A percentile compares a stretch with the other conserved stretches of the same genome.
phyloP scores from a whole-genome alignment of 192 early-diverging fungal species.

The Backusella mclennaniae region DNA sequence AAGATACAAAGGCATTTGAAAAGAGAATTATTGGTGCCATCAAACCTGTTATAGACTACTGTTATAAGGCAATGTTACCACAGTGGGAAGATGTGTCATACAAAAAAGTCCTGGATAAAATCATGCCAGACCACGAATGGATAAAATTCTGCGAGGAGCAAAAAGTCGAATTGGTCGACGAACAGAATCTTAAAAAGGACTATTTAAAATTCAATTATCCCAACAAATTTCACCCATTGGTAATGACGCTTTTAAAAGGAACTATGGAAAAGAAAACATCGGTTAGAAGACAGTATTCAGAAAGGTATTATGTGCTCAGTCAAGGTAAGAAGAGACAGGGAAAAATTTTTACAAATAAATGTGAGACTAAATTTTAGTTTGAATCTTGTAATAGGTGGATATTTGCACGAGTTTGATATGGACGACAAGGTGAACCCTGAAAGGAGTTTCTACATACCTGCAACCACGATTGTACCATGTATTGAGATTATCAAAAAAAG shows the following conservation, averaged over 20 bases:
- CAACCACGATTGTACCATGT: conserved; percentile 26
- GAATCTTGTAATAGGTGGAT: conserved; percentile 23
- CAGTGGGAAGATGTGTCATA: conserved; percentile 19
- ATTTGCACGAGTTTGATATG: conserved; percentile 38
- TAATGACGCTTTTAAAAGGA: conserved; percentile 40
- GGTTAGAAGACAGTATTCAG: conserved; percentile 39
- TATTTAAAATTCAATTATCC: conserved; percentile 37
- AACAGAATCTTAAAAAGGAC: conserved; percentile 21
- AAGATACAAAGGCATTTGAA: conserved; percentile 25
- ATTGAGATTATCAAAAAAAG: conserved; percentile 11
- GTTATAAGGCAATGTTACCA: conserved; percentile 6
- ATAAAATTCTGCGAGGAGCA: conserved; percentile 29
- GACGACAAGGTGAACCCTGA: conserved; percentile 31
- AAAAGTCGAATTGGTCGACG: conserved; percentile 38
- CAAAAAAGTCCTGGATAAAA: not conserved
- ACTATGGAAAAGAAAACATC: conserved; percentile 34
- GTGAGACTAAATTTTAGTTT: not conserved
- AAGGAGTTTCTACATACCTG: conserved; percentile 42
- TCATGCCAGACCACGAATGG: conserved; percentile 40
- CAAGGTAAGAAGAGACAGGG: conserved; percentile 4
- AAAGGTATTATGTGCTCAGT: conserved; percentile 45
- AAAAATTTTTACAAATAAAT: not conserved
- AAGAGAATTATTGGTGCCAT: conserved; percentile 12
- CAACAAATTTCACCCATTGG: conserved; percentile 34
- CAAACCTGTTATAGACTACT: conserved; percentile 19